Conservation (phyloP, 305 asterid genomes). For the Fraxinus sp. region DNA sequence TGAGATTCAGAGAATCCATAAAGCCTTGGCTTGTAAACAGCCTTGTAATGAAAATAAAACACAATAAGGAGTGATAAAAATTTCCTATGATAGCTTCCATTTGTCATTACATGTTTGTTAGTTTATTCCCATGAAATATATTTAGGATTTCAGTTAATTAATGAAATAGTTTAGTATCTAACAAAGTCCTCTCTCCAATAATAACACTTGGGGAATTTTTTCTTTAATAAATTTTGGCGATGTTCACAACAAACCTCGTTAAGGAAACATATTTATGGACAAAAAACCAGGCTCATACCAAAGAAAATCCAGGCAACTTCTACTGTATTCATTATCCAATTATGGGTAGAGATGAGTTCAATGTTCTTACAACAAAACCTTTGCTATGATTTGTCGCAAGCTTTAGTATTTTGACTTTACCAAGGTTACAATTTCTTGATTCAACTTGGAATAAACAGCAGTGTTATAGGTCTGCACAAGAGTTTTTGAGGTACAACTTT, state of each 20-base stretch:
- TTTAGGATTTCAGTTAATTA: neutral
- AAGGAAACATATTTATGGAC: conserved; percentile 10
- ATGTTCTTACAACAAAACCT: conserved; percentile 8
- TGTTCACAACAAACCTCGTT: conserved; percentile 35
- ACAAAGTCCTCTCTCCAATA: conserved; percentile 27
- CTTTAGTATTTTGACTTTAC: neutral
- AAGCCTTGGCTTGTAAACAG: conserved; percentile 20
- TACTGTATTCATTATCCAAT: neutral
- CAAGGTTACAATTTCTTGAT: neutral
- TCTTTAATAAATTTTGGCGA: conserved; percentile 31
- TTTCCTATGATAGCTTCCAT: conserved; percentile 24
- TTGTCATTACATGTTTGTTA: conserved; percentile 46
- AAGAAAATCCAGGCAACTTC: conserved; percentile 26
- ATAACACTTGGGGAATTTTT: conserved; percentile 11
- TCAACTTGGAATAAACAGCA: conserved; percentile 7
- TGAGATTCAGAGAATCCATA: conserved; percentile 43
- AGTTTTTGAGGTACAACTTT: neutral
- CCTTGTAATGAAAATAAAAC: conserved; percentile 24
- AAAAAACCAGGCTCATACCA: conserved; percentile 6
- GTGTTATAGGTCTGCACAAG: conserved; percentile 2
- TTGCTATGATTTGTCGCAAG: neutral
- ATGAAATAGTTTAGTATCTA: conserved; percentile 23
- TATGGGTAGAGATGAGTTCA: conserved; percentile 26
- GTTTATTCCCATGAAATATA: conserved; percentile 12
- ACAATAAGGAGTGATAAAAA: conserved; percentile 21